Evolutionary conservation across 1,284 basidiomycete species (phyloP).

Genomic region (Pisolithus thermaeus): DNA sequence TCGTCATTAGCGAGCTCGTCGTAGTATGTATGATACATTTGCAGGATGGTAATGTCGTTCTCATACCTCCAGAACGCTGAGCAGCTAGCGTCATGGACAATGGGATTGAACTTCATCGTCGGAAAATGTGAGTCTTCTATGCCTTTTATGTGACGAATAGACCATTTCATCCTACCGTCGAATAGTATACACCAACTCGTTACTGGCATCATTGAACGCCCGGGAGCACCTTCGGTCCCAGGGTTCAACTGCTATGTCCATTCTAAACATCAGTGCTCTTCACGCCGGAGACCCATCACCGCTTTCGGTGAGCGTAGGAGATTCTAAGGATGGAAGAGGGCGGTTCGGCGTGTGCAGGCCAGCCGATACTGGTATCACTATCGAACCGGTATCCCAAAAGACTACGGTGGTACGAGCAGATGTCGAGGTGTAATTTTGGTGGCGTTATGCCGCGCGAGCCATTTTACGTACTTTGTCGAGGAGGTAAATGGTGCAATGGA

Average conservation of each 20-base stretch:
- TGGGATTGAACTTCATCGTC: neutral
- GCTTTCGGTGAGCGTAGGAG: too few relatives aligned
- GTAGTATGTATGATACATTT: neutral
- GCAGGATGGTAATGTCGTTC: too few relatives aligned
- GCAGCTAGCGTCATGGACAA: neutral
- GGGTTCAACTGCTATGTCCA: too few relatives aligned
- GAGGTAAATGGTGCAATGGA: too few relatives aligned
- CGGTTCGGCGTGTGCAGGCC: neutral
- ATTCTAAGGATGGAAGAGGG: too few relatives aligned
- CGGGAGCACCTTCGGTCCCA: neutral
- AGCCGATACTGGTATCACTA: neutral
- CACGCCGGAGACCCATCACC: too few relatives aligned
- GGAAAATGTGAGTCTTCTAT: neutral
- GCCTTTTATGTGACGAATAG: neutral
- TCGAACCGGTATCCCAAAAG: neutral
- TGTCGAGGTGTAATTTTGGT: neutral
- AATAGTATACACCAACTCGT: neutral
- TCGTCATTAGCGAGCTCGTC: too few relatives aligned
- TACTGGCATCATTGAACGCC: neutral
- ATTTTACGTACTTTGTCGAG: too few relatives aligned
- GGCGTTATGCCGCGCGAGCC: too few relatives aligned
- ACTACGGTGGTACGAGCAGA: neutral
- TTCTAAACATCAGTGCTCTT: too few relatives aligned
- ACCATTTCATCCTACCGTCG: neutral
- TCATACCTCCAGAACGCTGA: neutral